These are phyloP conservation scores for Candida tropicalis DNA, from an alignment of 1,139 yeast species.

Conservation along the genomic window DNA sequence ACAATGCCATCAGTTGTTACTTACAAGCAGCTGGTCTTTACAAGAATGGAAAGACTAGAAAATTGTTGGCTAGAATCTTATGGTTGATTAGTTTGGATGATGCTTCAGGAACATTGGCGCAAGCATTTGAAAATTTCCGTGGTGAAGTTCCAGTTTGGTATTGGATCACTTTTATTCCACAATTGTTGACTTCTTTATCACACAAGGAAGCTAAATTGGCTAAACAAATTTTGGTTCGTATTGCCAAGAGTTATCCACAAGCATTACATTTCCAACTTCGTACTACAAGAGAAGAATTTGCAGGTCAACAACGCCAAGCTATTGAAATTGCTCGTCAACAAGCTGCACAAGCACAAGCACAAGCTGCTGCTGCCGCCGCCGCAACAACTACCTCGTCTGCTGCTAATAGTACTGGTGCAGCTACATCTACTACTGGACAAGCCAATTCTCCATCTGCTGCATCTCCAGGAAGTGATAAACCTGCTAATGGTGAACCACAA, in stretches of 20 bases:
- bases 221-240: conserved; percentile 82
- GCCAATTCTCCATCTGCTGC: conserved; percentile 7
- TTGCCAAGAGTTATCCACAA: conserved; percentile 96
- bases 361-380: conserved; percentile 30
- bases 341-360: too few species aligned
- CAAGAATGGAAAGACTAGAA: conserved; percentile 89
- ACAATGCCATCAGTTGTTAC: conserved; percentile 93
- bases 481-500: conserved; percentile 4
- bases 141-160: conserved; percentile 99
- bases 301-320: conserved; percentile 82
- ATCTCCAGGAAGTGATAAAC: conserved; percentile 7
- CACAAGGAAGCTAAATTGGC: conserved; percentile 90
- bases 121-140: conserved; percentile 87
- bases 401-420: neutral
- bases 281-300: conserved; percentile 92
- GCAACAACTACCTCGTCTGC: conserved; percentile 25
- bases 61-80: conserved; percentile 81
- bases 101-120: conserved; percentile 74
- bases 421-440: conserved; percentile 8
- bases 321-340: conserved; percentile 45
- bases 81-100: conserved; percentile 96
- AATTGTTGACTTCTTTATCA: conserved; percentile 83
- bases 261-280: conserved; percentile 94
- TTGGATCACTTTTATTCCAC: conserved; percentile 98
- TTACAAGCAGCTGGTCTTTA: conserved; percentile 96